These are phyloP conservation scores for Primulina tabacum DNA, from an alignment of 257 asterid genomes.

Conservation along the genomic window DNA sequence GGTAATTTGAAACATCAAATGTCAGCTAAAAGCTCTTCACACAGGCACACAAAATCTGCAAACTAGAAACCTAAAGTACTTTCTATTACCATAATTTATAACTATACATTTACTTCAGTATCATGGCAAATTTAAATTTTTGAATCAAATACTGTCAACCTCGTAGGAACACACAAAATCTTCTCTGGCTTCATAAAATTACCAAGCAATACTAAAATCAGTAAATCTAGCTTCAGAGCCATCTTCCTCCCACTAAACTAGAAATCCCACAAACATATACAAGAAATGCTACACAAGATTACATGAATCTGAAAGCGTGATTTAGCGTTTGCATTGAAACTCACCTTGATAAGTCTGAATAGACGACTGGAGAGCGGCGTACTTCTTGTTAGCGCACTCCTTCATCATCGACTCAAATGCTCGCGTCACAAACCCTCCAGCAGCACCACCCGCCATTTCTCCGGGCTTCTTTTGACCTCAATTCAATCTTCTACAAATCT, in stretches of 20 bases:
- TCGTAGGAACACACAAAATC: background rate
- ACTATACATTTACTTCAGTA: background rate
- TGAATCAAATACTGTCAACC: background rate
- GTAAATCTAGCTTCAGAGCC: background rate
- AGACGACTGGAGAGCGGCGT: constrained; percentile 59
- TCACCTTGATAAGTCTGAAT: constrained; percentile 72
- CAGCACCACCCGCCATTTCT: constrained; percentile 85
- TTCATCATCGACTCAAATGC: constrained; percentile 96
- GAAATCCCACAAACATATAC: constrained; percentile 8
- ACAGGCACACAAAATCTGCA: no score
- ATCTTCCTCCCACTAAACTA: constrained; percentile 11
- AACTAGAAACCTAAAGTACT: no score
- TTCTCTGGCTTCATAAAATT: background rate
- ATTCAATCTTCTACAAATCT: constrained; percentile 29
- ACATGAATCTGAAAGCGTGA: constrained; percentile 15
- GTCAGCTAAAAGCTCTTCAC: constrained; percentile 14
- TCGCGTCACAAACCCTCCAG: constrained; percentile 92
- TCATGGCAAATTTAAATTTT: background rate
- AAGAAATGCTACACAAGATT: background rate
- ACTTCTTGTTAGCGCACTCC: constrained; percentile 74
- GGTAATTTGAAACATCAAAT: constrained; percentile 4
- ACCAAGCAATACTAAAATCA: background rate
- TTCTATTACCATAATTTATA: no score
- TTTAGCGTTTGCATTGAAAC: constrained; percentile 23
- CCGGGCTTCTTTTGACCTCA: constrained; percentile 22